These are phyloP conservation scores for Sordaria brevicollis DNA, from an alignment of 495 filamentous ascomycete species.

Conservation along the genomic window DNA sequence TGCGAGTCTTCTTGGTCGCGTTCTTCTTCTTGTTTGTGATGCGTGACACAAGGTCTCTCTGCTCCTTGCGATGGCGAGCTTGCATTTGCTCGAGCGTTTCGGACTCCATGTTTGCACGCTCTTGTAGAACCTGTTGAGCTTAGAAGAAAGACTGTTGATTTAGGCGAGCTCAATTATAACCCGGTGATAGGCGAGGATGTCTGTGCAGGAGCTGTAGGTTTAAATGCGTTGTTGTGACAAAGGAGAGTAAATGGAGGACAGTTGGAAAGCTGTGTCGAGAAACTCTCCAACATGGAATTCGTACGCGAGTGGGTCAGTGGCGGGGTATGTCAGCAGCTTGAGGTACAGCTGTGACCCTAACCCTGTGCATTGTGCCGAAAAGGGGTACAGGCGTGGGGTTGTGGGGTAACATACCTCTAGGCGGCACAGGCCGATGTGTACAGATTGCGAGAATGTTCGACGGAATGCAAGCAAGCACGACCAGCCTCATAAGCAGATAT, in stretches of 20 bases:
- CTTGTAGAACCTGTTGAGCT: not conserved
- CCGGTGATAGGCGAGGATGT: not conserved
- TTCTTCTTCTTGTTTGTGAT: slow-evolving; percentile 93
- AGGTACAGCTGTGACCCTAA: not conserved
- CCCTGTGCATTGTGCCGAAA: not conserved
- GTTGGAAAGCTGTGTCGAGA: not conserved
- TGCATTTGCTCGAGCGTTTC: slow-evolving; percentile 62
- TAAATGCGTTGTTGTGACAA: not conserved
- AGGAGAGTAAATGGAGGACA: not conserved
- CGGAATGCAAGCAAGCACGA: not conserved
- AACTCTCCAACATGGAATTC: not conserved
- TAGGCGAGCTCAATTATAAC: not conserved
- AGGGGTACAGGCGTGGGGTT: not conserved
- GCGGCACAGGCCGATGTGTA: not conserved
- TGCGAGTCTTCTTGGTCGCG: slow-evolving; percentile 91
- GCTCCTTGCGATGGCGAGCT: slow-evolving; percentile 77
- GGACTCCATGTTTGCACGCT: slow-evolving; percentile 13
- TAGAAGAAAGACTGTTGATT: not conserved
- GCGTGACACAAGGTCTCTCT: slow-evolving; percentile 68
- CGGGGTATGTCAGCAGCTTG: not conserved
- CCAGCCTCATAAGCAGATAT: not conserved
- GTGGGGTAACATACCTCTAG: not conserved
- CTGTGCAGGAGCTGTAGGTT: not conserved
- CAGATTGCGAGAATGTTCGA: not conserved
- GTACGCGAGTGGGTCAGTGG: not conserved